These are phyloP conservation scores for Lipomyces kockii DNA, from an alignment of 805 yeast species.

Conservation along the genomic window DNA sequence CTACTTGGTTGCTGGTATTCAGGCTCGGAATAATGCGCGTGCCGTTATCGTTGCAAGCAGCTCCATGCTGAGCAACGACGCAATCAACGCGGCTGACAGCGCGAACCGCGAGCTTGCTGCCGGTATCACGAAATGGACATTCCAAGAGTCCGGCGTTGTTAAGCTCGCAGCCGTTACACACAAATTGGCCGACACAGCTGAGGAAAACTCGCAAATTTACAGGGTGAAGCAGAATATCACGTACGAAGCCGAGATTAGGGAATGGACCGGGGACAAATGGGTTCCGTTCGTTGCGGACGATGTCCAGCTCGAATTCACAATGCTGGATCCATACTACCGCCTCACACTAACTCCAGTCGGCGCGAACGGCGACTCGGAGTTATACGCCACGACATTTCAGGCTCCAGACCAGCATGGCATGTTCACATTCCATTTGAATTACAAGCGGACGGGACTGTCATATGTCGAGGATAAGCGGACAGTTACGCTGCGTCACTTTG, in stretches of 20 bases:
- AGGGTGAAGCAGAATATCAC: constrained; percentile 72
- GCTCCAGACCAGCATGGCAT: constrained; percentile 97
- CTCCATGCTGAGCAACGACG: constrained; percentile 54
- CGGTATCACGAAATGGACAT: constrained; percentile 69
- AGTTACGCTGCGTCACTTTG: constrained; percentile 88
- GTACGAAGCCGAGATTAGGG: constrained; percentile 53
- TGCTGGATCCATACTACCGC: constrained; percentile 96
- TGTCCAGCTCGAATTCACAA: constrained; percentile 79
- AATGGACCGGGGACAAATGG: constrained; percentile 65
- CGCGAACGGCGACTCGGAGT: constrained; percentile 46
- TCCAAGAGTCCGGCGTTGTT: constrained; percentile 69
- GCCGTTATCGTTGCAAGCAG: constrained; percentile 79
- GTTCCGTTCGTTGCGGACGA: constrained; percentile 64
- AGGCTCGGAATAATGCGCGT: constrained; percentile 78
- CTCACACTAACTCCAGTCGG: constrained; percentile 59
- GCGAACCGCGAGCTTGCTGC: constrained; percentile 50
- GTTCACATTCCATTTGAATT: constrained; percentile 81
- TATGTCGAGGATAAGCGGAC: constrained; percentile 67
- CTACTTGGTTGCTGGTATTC: constrained; percentile 74
- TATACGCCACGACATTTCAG: constrained; percentile 61
- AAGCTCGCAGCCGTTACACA: constrained; percentile 61
- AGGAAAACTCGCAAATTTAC: constrained; percentile 53
- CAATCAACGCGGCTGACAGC: constrained; percentile 36
- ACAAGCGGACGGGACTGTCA: constrained; percentile 75
- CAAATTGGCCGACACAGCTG: constrained; percentile 49